Evolutionary conservation across 1,139 yeast genomes (phyloP).

Genomic region (Suhomyces terraborum): DNA sequence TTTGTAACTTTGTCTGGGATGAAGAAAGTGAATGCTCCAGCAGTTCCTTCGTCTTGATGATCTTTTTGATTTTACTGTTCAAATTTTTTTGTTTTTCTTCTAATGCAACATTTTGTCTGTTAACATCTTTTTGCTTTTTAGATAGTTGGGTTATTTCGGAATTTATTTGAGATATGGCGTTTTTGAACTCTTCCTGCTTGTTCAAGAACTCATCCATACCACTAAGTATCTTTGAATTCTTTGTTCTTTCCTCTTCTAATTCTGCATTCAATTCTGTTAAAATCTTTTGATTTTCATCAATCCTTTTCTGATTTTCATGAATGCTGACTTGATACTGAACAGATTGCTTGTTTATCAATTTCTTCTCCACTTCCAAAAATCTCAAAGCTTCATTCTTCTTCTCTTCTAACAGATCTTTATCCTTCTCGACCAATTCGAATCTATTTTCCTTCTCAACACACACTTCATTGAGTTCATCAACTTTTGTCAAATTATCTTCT

Average conservation of each 20-base stretch:
- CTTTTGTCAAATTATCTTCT: conserved; percentile 59
- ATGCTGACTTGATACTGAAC: conserved; percentile 59
- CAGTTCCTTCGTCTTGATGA: conserved; percentile 49
- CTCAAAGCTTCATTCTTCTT: conserved; percentile 70
- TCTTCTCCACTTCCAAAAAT: conserved; percentile 67
- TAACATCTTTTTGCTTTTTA: conserved; percentile 40
- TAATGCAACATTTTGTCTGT: conserved; percentile 58
- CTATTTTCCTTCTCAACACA: conserved; percentile 82
- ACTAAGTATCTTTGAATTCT: conserved; percentile 44
- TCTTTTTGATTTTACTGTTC: conserved; percentile 60
- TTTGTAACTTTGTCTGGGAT: conserved; percentile 49
- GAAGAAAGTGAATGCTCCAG: conserved; percentile 42
- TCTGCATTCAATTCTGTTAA: conserved; percentile 42
- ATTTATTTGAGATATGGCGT: conserved; percentile 30
- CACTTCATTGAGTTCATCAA: conserved; percentile 72
- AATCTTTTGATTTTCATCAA: conserved; percentile 40
- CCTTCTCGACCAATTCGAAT: conserved; percentile 77
- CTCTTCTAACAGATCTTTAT: conserved; percentile 67
- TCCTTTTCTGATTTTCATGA: conserved; percentile 38
- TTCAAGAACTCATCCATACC: conserved; percentile 44
- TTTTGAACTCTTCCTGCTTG: conserved; percentile 35
- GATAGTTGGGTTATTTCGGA: conserved; percentile 37
- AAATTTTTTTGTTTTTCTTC: conserved; percentile 77
- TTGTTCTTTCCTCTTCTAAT: conserved; percentile 49
- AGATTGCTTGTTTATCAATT: conserved; percentile 55